These are phyloP conservation scores for Populus euphratica DNA, from an alignment of 345 rosid genomes.

Conservation along the genomic window DNA sequence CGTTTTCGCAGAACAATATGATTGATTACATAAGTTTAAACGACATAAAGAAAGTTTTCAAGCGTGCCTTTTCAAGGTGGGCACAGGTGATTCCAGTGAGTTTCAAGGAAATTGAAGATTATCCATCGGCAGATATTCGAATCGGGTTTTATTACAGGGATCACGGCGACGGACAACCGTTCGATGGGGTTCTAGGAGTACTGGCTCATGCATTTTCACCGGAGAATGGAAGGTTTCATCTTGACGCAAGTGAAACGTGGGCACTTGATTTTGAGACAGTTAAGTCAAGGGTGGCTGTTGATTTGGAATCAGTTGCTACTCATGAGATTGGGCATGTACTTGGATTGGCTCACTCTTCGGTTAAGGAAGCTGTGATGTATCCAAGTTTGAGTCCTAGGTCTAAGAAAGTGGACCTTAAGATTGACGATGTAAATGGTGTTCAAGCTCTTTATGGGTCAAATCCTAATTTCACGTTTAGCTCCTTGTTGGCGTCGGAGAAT, in stretches of 20 bases:
- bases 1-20: conserved; percentile 48
- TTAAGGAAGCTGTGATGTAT: conserved; percentile 85
- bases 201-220: conserved; percentile 89
- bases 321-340: conserved; percentile 93
- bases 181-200: conserved; percentile 84
- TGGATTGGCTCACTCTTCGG: conserved; percentile 77
- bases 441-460: conserved; percentile 72
- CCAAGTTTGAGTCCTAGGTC: conserved; percentile 71
- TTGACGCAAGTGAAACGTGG: conserved; percentile 83
- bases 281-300: conserved; percentile 60
- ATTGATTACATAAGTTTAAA: conserved; percentile 46
- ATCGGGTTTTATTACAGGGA: conserved; percentile 63
- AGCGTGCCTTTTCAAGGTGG: conserved; percentile 68
- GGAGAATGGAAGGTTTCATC: conserved; percentile 73
- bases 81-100: conserved; percentile 66
- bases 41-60: conserved; percentile 46
- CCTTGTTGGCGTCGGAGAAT: conserved; percentile 53
- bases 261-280: conserved; percentile 46
- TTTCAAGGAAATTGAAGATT: conserved; percentile 49
- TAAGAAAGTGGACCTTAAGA: conserved; percentile 56
- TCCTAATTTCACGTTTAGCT: conserved; percentile 60
- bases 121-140: conserved; percentile 47
- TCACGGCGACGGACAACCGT: conserved; percentile 87
- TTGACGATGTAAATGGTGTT: conserved; percentile 83
- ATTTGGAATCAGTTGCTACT: conserved; percentile 90